Percentiles rank a stretch among this genome's conserved stretches.
Evolutionary conservation across 2,329 filamentous ascomycete genomes (phyloP).

Genomic region (Stagonosporopsis vannaccii): DNA sequence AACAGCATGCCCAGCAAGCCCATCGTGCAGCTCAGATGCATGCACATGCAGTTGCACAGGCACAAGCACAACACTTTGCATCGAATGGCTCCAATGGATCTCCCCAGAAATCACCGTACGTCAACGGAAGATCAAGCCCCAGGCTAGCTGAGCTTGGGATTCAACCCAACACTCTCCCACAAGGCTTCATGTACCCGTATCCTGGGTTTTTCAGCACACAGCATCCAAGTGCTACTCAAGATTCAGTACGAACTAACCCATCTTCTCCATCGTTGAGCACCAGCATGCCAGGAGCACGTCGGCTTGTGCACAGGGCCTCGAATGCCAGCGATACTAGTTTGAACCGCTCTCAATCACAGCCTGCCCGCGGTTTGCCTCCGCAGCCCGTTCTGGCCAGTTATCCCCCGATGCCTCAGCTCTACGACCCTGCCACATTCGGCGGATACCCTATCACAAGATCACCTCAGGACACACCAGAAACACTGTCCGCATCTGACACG

Average conservation of each 20-base stretch:
- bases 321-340: constrained; percentile 54
- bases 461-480: constrained; percentile 36
- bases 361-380: constrained; percentile 53
- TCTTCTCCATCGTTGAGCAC: constrained; percentile 57
- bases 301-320: constrained; percentile 53
- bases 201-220: constrained; percentile 53
- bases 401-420: constrained; percentile 43
- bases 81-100: constrained; percentile 50
- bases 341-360: constrained; percentile 59
- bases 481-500: constrained; percentile 28
- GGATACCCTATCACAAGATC: constrained; percentile 47
- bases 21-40: constrained; percentile 49
- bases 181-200: constrained; percentile 56
- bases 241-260: constrained; percentile 57
- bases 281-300: constrained; percentile 51
- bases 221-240: constrained; percentile 48
- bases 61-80: constrained; percentile 43
- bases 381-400: constrained; percentile 52
- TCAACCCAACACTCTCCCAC: constrained; percentile 43
- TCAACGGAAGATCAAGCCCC: constrained; percentile 44
- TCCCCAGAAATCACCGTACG: constrained; percentile 49
- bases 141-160: constrained; percentile 39
- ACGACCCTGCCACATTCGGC: constrained; percentile 38
- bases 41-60: constrained; percentile 48
- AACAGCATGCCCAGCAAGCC: constrained; percentile 49